Evolutionary conservation across 1,284 basidiomycete species (phyloP).

Genomic region (Fomitopsis pinicola): DNA sequence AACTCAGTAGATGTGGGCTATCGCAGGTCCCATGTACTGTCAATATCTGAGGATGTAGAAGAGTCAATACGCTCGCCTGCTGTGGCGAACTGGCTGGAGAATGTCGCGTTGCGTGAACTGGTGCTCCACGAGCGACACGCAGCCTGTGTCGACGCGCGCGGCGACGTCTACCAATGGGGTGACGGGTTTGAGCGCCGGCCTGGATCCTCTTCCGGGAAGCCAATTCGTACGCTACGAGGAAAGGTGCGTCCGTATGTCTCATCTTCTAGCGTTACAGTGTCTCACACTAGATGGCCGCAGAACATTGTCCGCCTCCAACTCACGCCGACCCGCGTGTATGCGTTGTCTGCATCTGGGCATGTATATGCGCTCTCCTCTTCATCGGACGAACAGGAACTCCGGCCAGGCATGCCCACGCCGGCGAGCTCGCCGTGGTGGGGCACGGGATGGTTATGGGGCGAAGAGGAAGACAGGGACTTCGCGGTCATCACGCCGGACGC

Average conservation of each 20-base stretch:
- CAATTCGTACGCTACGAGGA: constrained; percentile 57
- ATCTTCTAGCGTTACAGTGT: background rate
- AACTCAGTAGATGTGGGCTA: background rate
- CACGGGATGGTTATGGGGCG: constrained; percentile 52
- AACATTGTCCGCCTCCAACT: constrained; percentile 63
- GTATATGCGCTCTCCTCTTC: constrained; percentile 67
- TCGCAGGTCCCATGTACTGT: constrained; percentile 41
- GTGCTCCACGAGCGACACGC: constrained; percentile 72
- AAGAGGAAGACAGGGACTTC: constrained; percentile 47
- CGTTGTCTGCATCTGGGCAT: constrained; percentile 68
- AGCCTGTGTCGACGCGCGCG: constrained; percentile 80
- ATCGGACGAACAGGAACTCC: constrained; percentile 43
- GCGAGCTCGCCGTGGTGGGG: constrained; percentile 50
- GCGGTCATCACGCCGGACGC: constrained; percentile 45
- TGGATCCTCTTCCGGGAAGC: constrained; percentile 24
- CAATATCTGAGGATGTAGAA: constrained; percentile 27
- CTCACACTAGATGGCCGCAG: constrained; percentile 30
- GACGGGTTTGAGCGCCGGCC: constrained; percentile 41
- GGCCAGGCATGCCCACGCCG: constrained; percentile 31
- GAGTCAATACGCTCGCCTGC: constrained; percentile 46
- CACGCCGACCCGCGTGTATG: constrained; percentile 60
- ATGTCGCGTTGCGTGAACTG: constrained; percentile 72
- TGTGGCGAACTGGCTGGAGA: constrained; percentile 51
- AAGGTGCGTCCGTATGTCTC: constrained; percentile 41
- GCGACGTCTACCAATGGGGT: constrained; percentile 91